Percentiles rank a stretch among this genome's conserved stretches.
These are phyloP conservation scores for Fusarium euwallaceae DNA, from an alignment of 2,329 filamentous ascomycete species.

Conservation along the genomic window DNA sequence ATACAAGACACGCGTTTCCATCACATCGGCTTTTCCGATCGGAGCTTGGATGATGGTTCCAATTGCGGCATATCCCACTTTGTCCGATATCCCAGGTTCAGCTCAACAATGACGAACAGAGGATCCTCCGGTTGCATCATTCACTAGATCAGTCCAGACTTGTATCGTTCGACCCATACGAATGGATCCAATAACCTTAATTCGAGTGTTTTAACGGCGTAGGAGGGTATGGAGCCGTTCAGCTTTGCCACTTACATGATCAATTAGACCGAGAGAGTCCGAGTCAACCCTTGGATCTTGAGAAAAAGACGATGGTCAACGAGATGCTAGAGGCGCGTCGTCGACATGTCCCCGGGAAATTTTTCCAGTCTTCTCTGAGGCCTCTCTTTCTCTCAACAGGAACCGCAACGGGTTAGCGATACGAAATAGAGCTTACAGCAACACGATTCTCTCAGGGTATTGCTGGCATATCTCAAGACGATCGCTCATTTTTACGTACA, in stretches of 20 bases:
- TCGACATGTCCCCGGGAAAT: not conserved
- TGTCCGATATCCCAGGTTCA: not conserved
- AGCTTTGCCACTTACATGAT: not conserved
- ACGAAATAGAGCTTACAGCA: not conserved
- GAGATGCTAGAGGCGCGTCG: not conserved
- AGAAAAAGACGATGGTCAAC: not conserved
- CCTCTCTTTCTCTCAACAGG: not conserved
- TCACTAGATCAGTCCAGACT: constrained; percentile 1
- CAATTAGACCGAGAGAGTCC: not conserved
- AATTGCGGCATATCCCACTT: not conserved
- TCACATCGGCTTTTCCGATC: not conserved
- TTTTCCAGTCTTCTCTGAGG: too few species aligned
- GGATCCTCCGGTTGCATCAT: constrained; percentile 2
- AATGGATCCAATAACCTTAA: not conserved
- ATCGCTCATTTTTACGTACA: too few species aligned
- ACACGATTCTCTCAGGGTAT: not conserved
- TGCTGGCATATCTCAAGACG: not conserved
- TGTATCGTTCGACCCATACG: not conserved
- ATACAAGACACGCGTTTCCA: not conserved
- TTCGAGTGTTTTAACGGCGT: not conserved
- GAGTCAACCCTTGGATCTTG: not conserved
- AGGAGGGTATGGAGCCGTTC: not conserved
- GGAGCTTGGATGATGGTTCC: not conserved
- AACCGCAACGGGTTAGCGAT: not conserved
- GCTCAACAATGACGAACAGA: constrained; percentile 1